Evolutionary conservation across 345 rosid genomes (phyloP).

Genomic region (Aurinia saxatilis): DNA sequence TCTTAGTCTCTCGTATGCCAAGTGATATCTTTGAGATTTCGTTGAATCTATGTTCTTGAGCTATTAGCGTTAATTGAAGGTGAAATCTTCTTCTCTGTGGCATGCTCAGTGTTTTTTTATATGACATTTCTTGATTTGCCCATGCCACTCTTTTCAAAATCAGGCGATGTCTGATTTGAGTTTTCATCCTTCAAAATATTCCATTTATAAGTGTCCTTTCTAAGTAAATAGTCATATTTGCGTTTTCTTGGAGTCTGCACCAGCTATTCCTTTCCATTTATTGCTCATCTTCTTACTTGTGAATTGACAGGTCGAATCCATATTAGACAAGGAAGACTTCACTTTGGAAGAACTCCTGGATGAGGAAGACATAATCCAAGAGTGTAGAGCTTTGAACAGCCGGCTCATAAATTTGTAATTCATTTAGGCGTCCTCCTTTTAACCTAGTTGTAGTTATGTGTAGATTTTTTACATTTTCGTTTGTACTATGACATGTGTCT

Average conservation of each 20-base stretch:
- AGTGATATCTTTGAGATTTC: slow-evolving; percentile 15
- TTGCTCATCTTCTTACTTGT: background rate
- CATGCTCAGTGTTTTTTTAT: background rate
- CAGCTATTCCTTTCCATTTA: background rate
- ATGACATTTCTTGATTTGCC: background rate
- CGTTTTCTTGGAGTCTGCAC: background rate
- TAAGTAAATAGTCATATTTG: background rate
- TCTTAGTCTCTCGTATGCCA: background rate
- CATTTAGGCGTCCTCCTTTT: slow-evolving; percentile 10
- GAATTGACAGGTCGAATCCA: slow-evolving; percentile 66
- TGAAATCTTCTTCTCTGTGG: background rate
- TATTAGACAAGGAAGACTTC: slow-evolving; percentile 87
- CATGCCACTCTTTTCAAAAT: background rate
- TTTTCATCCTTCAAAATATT: background rate
- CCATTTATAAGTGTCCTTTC: background rate
- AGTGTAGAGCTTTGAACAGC: slow-evolving; percentile 96
- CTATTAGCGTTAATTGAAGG: background rate
- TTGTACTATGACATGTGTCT: slow-evolving; percentile 18
- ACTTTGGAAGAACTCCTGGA: slow-evolving; percentile 95
- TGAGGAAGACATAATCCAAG: slow-evolving; percentile 98
- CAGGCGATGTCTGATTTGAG: background rate
- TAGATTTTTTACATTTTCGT: background rate
- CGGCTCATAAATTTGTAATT: slow-evolving; percentile 94
- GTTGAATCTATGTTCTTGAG: background rate
- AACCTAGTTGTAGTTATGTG: slow-evolving; percentile 7